Evolutionary conservation across 768 basidiomycete species (phyloP).

Genomic region (Hygrophorus russula): DNA sequence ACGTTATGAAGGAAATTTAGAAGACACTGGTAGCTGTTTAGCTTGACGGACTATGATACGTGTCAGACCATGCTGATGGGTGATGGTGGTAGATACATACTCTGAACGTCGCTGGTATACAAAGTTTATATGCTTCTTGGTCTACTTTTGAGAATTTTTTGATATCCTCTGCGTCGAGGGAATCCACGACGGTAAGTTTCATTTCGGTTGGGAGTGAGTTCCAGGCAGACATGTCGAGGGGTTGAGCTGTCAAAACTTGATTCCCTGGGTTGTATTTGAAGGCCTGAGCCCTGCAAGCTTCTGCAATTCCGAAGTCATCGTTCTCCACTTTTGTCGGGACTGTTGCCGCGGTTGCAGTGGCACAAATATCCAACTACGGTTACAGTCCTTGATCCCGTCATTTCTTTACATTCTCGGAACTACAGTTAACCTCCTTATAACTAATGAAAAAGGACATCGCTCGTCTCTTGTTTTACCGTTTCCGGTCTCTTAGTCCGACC

Average conservation of each 20-base stretch:
- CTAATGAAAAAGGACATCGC: too few relatives aligned
- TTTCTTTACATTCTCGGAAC: too few relatives aligned
- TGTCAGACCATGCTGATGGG: neutral
- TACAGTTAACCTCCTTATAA: too few relatives aligned
- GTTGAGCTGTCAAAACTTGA: neutral
- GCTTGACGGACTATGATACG: conserved; percentile 31
- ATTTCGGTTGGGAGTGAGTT: conserved; percentile 53
- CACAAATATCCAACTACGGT: too few relatives aligned
- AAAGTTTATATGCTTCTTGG: conserved; percentile 38
- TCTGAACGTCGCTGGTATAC: conserved; percentile 49
- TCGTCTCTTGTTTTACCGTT: too few relatives aligned
- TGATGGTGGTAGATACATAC: conserved; percentile 20
- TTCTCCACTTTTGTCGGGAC: neutral
- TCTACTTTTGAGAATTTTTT: conserved; percentile 38
- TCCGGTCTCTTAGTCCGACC: too few relatives aligned
- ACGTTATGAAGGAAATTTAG: conserved; percentile 43
- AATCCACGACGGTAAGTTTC: conserved; percentile 43
- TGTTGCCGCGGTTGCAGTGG: too few relatives aligned
- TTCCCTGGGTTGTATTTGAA: neutral
- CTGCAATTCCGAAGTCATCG: neutral
- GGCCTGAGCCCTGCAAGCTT: neutral
- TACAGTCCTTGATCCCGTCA: too few relatives aligned
- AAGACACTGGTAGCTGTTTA: conserved; percentile 36
- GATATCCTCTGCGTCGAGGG: conserved; percentile 33
- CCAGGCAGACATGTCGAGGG: conserved; percentile 26